These are phyloP conservation scores for Pseudocercospora eumusae DNA, from an alignment of 2,329 filamentous ascomycete genomes.

Conservation along the genomic window DNA sequence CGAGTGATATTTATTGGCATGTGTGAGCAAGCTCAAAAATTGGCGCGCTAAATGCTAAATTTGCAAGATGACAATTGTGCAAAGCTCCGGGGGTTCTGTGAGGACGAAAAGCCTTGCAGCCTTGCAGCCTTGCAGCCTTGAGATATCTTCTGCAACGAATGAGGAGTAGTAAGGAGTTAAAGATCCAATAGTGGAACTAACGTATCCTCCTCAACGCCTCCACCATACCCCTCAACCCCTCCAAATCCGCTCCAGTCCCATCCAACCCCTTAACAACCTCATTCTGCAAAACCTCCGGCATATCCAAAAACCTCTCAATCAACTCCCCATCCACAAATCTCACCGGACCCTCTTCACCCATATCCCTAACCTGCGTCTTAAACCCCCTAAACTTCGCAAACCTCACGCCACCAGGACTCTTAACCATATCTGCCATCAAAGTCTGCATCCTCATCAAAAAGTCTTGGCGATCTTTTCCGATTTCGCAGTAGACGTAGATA, in stretches of 20 bases:
- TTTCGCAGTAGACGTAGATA: constrained; percentile 84
- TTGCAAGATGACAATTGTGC: not conserved
- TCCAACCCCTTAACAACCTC: constrained; percentile 54
- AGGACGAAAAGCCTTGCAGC: not conserved
- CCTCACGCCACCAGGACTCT: constrained; percentile 69
- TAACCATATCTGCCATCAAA: constrained; percentile 66
- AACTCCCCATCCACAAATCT: constrained; percentile 92
- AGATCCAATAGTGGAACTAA: too few relatives aligned
- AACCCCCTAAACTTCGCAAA: constrained; percentile 84
- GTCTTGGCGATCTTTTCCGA: constrained; percentile 71
- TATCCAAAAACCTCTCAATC: constrained; percentile 78
- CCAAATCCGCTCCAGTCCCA: constrained; percentile 51
- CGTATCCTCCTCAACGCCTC: constrained; percentile 58
- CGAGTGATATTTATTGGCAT: not conserved
- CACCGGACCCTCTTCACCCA: constrained; percentile 67
- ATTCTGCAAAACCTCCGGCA: constrained; percentile 60
- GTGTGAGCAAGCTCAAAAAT: not conserved
- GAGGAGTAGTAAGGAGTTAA: too few relatives aligned
- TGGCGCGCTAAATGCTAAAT: not conserved
- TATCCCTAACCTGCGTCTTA: constrained; percentile 67
- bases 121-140: too few relatives aligned
- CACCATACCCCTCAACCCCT: constrained; percentile 61
- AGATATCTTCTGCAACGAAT: not conserved
- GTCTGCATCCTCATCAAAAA: constrained; percentile 79
- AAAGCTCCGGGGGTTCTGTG: not conserved